Base-by-base conservation (phyloP, 2,329 filamentous ascomycete species). In the Diaporthe vexans region DNA sequence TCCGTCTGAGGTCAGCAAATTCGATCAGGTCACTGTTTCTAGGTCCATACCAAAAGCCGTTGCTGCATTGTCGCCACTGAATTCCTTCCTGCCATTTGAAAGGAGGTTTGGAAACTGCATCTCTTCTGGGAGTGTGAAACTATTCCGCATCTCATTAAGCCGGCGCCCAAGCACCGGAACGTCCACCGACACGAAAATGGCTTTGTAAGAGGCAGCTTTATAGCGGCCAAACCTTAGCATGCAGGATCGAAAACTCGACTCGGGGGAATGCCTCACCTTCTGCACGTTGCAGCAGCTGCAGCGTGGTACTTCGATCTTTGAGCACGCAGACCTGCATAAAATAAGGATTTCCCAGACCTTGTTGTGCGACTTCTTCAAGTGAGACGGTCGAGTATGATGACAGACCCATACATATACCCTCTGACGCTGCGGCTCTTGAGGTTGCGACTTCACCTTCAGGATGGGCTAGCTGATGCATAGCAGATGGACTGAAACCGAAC, bases 241-340 rank as follows among this genome's bases (percentile, higher is more conserved):
- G 15, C 24, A 21, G 11, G 5, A 17, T 21, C 7, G 8, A 37
- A 46, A 11, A 43, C 8, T 19, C 7, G 13, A 37, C 2, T 11
- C 0, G 17, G 5, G 7, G 0, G 10, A 43, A 9, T 29, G 3
- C 4, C 52, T 58, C 17, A 70, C 67, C 67, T 57, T 70, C 67
- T 40, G 67, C 67, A 57, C 67, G 51, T 51, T 56, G 46, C n/a
- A 70, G 19, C 7, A 70, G n/a, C n/a, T 70, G 33, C 51, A 43
- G 10, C 13, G 51, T 70, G 8, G 67, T 56, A 11, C 19, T n/a
- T 8, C 51, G 51, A 78, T 90, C 86, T 76, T 86, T 85, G 69
- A 90, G 80, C 15, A 89, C 82, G 77, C 86, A 88, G 76, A 91
- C 81, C 78, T 91, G 89, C 79, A 91, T 87, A n/a, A 84, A 84